phyloP scores from a whole-genome alignment of 345 rosid genomes.

The Mercurialis annua region DNA sequence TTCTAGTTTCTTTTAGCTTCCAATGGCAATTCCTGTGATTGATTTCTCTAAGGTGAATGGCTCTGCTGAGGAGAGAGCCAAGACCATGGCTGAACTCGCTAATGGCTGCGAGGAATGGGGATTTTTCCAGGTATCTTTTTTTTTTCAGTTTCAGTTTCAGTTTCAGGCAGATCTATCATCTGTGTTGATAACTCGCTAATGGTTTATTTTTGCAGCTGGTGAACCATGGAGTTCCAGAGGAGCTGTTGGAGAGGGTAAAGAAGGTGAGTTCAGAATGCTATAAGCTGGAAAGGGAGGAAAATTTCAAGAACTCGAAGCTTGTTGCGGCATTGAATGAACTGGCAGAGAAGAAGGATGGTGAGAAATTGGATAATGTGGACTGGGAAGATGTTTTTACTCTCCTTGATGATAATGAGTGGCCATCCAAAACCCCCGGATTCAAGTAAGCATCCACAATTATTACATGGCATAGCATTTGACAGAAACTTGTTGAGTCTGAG shows the following conservation, averaged over 20 bases:
- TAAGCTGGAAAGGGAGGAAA: conserved; percentile 65
- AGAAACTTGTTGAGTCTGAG: too few species aligned
- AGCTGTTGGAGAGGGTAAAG: conserved; percentile 72
- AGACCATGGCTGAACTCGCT: conserved; percentile 64
- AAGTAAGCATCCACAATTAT: conserved; percentile 38
- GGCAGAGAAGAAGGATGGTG: conserved; percentile 35
- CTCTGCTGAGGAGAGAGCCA: conserved; percentile 53
- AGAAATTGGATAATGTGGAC: conserved; percentile 60
- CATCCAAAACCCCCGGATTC: conserved; percentile 51
- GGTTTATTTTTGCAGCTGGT: conserved; percentile 43
- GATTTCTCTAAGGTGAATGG: conserved; percentile 76
- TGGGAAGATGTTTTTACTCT: conserved; percentile 90
- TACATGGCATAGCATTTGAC: too few species aligned
- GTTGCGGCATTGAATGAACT: conserved; percentile 49
- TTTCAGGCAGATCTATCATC: background rate
- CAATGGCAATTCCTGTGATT: conserved; percentile 86
- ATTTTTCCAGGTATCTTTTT: conserved; percentile 68
- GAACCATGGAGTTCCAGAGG: conserved; percentile 80
- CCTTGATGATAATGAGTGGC: conserved; percentile 62
- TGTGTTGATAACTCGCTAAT: too few species aligned
- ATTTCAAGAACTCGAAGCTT: conserved; percentile 49
- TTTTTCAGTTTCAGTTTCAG: background rate
- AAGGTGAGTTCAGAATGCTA: conserved; percentile 52
- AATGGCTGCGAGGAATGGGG: conserved; percentile 87
- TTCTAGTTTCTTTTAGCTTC: conserved; percentile 1